These are phyloP conservation scores for Podila clonocystis DNA, from an alignment of 192 early-diverging fungal genomes.

Conservation along the genomic window DNA sequence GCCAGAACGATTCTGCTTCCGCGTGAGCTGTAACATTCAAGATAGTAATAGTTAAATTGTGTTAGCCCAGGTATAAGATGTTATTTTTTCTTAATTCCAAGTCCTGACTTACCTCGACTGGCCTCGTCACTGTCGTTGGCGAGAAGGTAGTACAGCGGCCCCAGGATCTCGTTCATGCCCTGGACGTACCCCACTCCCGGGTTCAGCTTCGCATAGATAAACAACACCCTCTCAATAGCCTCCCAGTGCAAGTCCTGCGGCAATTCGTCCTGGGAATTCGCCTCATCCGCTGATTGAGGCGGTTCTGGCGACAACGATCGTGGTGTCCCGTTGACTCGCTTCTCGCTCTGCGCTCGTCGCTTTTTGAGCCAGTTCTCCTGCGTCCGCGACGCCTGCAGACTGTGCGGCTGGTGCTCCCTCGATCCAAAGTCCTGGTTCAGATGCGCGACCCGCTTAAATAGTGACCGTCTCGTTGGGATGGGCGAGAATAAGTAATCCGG, in stretches of 20 bases:
- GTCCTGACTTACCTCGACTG: slow-evolving; percentile 39
- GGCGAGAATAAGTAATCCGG: slow-evolving; percentile 48
- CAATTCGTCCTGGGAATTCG: slow-evolving; percentile 3
- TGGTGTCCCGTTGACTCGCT: slow-evolving; percentile 15
- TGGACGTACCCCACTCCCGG: slow-evolving; percentile 88
- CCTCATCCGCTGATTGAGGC: background rate
- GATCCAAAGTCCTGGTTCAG: slow-evolving; percentile 69
- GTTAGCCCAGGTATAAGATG: background rate
- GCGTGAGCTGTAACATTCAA: slow-evolving; percentile 60
- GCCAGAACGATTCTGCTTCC: slow-evolving; percentile 84
- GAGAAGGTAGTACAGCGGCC: slow-evolving; percentile 82
- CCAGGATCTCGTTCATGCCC: slow-evolving; percentile 89
- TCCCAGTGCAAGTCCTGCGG: slow-evolving; percentile 80
- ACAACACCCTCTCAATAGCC: slow-evolving; percentile 80
- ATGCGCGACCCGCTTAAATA: slow-evolving; percentile 74
- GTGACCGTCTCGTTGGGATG: slow-evolving; percentile 58
- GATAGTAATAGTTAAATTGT: background rate
- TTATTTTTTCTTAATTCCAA: background rate
- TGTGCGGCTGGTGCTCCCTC: slow-evolving; percentile 55
- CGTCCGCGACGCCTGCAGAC: slow-evolving; percentile 17
- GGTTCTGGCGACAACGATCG: slow-evolving; percentile 5
- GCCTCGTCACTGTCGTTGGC: slow-evolving; percentile 64
- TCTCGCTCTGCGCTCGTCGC: background rate
- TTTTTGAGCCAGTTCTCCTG: slow-evolving; percentile 29
- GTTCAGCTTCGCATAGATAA: slow-evolving; percentile 83